Evolutionary conservation across 441 rosid genomes (phyloP), one percentile per base, ranked within the genome.

Genomic region (Adansonia rubrostipa): DNA sequence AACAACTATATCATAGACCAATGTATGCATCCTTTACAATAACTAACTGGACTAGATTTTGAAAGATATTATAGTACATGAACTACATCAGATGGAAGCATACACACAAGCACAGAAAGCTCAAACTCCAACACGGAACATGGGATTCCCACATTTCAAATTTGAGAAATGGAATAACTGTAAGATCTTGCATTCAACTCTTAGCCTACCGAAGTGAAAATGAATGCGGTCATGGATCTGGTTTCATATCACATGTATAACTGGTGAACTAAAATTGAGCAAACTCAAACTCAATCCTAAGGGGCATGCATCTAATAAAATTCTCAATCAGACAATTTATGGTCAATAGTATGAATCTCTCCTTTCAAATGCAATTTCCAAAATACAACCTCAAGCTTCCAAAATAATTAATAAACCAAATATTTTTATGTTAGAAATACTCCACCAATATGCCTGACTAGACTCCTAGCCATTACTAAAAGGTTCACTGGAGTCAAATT

Each of bases 321-420:
- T 5, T 66, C 11, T 42, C 64, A 20, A 66, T 11, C 15, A 42
- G 15, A 24, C 20, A 62, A 28, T 17, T 65, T 42, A 17, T 17
- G 47, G 13, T 65, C 54, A 9, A 24, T 44, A 2, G 33, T 28
- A 40, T 44, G 53, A 44, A 44, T 66, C 14, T 36, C 48, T 17
- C 58, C n/a, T 6, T 28, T 45, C 42, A 8, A 22, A 77, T 57
- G 17, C 70, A 66, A 19, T 24, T 61, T 24, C 66, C 66, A 24
- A 56, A 56, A 56, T 63, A 63, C 44, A 62, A 14, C 44, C 17
- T 62, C 13, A 36, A 28, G 44, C 14, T 28, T 63, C 22, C 44
- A 63, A 63, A 40, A 40, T 65, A 60, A 60, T 60, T 64, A 68
- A 47, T 47, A 10, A 68, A 68, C 57, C 56, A 68, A 47, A 47